Evolutionary conservation across 306 rosid species (phyloP), one percentile per base, ranked within the genome.

Genomic region (Sindora glabra): DNA sequence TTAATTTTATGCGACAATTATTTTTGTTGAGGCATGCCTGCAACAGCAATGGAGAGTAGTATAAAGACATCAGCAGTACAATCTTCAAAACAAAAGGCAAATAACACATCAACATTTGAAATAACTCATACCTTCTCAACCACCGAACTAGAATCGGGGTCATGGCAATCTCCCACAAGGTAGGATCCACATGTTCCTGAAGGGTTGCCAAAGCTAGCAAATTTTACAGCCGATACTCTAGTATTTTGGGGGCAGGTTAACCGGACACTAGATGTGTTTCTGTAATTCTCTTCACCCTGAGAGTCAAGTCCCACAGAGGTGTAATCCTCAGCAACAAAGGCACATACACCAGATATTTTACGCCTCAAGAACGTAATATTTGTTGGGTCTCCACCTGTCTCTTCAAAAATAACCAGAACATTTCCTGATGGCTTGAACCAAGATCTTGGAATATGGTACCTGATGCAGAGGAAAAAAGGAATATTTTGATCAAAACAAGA

Each of bases 391-490:
- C 92, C 96, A 18, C 98, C 96, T 62, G 71, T 83, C 83, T 91
- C 98, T 71, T 91, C 98, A 38, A 87, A 91, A 69, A 91, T 72
- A 58, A 85, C 92, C 65, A 91, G 77, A 64, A 77, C 26, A 32
- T 91, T 91, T 76, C 95, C 98, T 26, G 95, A 69, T 54, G 89
- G 87, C 73, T 83, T 91, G 86, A 91, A 87, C 96, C 98, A 91
- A 42, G 98, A 87, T 59, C 96, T 69, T 36, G 98, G 98, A 76
- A 91, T 86, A 57, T 91, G 98, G 69, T 91, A 91, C 98, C 98
- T 91, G 68, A 26, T 48, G 39, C 69, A 67, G 13, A 44, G 69
- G 56, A 64, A 51, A 48, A 42, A 19, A 15, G 46, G 5, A 50
- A 24, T 27, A 25, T 44, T 25, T 51, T 25, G n/a, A 36, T 38